phyloP scores from a whole-genome alignment of 2,329 filamentous ascomycete species.

The Aplosporella prunicola region DNA sequence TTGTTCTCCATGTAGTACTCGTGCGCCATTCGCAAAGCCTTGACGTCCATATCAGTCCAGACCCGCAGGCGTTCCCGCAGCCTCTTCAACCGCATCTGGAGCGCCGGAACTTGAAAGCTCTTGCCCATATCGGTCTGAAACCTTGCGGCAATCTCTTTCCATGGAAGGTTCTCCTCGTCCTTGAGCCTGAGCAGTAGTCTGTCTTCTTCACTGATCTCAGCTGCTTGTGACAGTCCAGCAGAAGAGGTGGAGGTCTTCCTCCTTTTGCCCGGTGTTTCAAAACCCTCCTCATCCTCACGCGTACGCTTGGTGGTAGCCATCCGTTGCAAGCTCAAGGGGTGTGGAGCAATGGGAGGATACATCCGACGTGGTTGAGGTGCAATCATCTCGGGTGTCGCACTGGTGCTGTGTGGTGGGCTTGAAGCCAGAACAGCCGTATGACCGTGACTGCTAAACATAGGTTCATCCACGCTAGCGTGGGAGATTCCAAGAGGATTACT shows the following conservation, averaged over 20 bases:
- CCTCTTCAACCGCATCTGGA: conserved; percentile 47
- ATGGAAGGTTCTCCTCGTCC: conserved; percentile 43
- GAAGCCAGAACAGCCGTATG: conserved; percentile 13
- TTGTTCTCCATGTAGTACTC: conserved; percentile 46
- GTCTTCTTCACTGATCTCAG: conserved; percentile 43
- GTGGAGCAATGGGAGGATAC: conserved; percentile 37
- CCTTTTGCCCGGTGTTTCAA: conserved; percentile 34
- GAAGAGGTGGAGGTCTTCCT: conserved; percentile 29
- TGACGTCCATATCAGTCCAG: conserved; percentile 43
- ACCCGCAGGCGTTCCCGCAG: conserved; percentile 41
- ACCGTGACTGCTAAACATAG: conserved; percentile 6
- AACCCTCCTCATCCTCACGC: conserved; percentile 32
- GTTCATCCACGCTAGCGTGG: conserved; percentile 7
- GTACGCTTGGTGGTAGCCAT: conserved; percentile 27
- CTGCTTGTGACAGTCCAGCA: conserved; percentile 17
- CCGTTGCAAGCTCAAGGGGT: conserved; percentile 27
- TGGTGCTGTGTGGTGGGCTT: conserved; percentile 13
- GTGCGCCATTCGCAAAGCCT: conserved; percentile 40
- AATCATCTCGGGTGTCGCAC: conserved; percentile 22
- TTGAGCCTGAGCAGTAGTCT: conserved; percentile 41
- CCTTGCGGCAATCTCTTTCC: conserved; percentile 45
- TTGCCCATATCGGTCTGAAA: conserved; percentile 42
- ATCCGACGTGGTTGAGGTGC: conserved; percentile 28
- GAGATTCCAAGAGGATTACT: conserved; percentile 33
- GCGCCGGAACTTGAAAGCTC: conserved; percentile 40